Evolutionary conservation across 495 filamentous ascomycete genomes (phyloP), one percentile per base, ranked within the genome.

Genomic region (Xylaria grammica): DNA sequence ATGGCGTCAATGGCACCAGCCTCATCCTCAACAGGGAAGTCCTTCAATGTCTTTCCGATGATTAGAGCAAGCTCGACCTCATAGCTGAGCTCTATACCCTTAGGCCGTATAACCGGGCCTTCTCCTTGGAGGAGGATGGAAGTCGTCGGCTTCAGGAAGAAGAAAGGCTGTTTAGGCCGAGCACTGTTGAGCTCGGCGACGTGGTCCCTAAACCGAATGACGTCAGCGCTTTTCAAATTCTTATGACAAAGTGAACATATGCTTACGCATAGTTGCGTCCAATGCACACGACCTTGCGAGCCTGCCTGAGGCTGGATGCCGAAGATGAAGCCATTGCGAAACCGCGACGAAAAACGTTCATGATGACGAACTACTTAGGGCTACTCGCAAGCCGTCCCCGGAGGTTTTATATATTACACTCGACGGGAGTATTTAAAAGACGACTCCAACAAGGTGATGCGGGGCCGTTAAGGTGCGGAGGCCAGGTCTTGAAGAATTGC

Each of bases 181-280:
- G 84, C 80, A 76, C 88, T 96, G 81, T 92, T 92, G 69, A 99
- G 85, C 83, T 99, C 95, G 69, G 88, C 84, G 71, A 97, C 90
- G 79, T 99, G 95, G 80, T 97, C 94, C 76, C 92, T 96, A 75
- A 54, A 57, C 20, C 19, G 11, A 8, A 63, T n/a, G 10, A 38
- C 6, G 60, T 63, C 22, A 55, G 48, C 19, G 48, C 20, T 11
- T 30, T 15, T n/a, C 11, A 40, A 44, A 45, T 3, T 7, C 24
- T 24, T 17, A 29, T 38, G 13, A 27, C 1, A 58, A 62, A 24
- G 55, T 65, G 59, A 49, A 15, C 32, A 38, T 60, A 65, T 66
- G 84, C 90, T 64, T 80, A 96, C 92, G 93, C 94, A 85, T 96
- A 98, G 80, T 99, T 99, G 66, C 95, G 87, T 70, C 96, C 95